Base-by-base conservation (phyloP, 352 stramenopile species). In the Pythium apleroticum region DNA sequence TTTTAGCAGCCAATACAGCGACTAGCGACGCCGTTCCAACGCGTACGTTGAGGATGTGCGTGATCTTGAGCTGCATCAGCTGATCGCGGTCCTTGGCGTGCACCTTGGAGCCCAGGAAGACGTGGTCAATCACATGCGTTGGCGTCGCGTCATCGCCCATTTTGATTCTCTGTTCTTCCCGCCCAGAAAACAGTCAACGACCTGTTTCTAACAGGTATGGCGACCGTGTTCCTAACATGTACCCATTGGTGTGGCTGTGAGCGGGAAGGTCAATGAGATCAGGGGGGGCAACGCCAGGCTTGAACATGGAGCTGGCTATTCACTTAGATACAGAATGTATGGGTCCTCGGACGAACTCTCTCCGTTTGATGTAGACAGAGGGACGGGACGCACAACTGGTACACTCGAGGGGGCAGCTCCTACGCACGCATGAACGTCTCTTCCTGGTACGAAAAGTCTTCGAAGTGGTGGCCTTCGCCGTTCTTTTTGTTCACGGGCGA, bases 401-500 rank as follows among this genome's bases (percentile, higher is more conserved):
- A 50, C 43, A 27, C 43, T 25, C 17, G 43, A 50, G 12, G 19
- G 20, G 39, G 12, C 24, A 17, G 11, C 7, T 15, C 20, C 43
- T 50, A 48, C 22, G 20, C 31, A 20, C 66, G 66, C 55, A 88
- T 78, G 57, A 72, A 77, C 41, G 79, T 80, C 22, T 96, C 85
- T 76, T 95, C 88, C 64, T 95, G 86, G 73, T 93, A 96, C 60
- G 85, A 92, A 66, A 96, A 96, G 74, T 96, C 86, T 58, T 96
- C 88, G 68, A 96, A 96, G 72, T 96, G 88, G 49, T 93, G 82
- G 7, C 84, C 83, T 37, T 93, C 84, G 45, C 85, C 82, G 52
- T 81, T 89, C 68, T 95, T 93, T 57, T 91, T 93, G 80, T 89
- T 91, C 30, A 95, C 85, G 28, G 88, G 88, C 46, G 88, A 96